A percentile compares a stretch with the other conserved stretches of the same genome.
These are phyloP conservation scores for Aspergillus pseudoterreus DNA, from an alignment of 2,329 filamentous ascomycete genomes.

Conservation along the genomic window DNA sequence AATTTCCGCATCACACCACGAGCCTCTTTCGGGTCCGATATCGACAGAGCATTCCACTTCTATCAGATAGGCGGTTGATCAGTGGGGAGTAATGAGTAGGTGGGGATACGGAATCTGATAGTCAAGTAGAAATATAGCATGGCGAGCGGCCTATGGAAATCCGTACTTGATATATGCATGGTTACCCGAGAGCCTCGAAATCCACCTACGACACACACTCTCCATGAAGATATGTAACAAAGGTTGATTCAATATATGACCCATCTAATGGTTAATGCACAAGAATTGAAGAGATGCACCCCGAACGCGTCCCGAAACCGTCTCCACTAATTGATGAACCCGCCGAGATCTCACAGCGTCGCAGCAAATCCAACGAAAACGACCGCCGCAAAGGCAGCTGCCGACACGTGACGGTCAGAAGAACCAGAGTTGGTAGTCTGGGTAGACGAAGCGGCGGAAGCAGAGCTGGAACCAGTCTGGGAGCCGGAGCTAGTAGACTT, in stretches of 20 bases:
- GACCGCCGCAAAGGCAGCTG: slow-evolving; percentile 36
- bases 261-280: slow-evolving; percentile 4
- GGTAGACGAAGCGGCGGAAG: slow-evolving; percentile 18
- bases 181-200: not conserved
- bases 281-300: slow-evolving; percentile 6
- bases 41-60: slow-evolving; percentile 1
- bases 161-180: too few relatives aligned
- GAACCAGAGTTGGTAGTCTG: slow-evolving; percentile 22
- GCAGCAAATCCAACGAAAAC: slow-evolving; percentile 41
- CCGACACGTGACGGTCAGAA: slow-evolving; percentile 32
- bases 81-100: too few relatives aligned
- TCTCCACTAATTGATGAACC: slow-evolving; percentile 5
- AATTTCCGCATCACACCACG: slow-evolving; percentile 5
- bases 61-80: too few relatives aligned
- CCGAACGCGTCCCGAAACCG: slow-evolving; percentile 1
- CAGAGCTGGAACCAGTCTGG: slow-evolving; percentile 13
- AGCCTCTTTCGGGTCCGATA: not conserved
- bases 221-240: not conserved
- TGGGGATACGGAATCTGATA: too few relatives aligned
- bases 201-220: not conserved
- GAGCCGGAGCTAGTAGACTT: slow-evolving; percentile 13
- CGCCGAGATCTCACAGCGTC: slow-evolving; percentile 24
- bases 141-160: too few relatives aligned
- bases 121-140: too few relatives aligned
- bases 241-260: slow-evolving; percentile 4